Percentiles rank a stretch among this genome's conserved stretches.
Evolutionary conservation across 2,329 filamentous ascomycete genomes (phyloP).

Genomic region (Calcarisporium arbuscula): DNA sequence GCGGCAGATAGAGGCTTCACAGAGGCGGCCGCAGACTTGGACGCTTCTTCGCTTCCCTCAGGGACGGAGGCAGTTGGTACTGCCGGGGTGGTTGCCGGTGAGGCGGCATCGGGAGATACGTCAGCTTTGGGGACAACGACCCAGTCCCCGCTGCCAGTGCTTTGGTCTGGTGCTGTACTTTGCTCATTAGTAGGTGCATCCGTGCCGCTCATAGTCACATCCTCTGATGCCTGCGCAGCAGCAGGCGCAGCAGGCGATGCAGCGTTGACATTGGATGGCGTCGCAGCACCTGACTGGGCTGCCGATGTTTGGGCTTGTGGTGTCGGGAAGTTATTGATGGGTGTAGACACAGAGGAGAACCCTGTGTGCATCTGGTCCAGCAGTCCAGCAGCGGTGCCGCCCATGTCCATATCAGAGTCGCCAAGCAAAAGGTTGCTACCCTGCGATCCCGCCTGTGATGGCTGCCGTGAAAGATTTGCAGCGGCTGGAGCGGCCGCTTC

Average conservation of each 20-base stretch:
- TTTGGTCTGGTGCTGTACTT: slow-evolving; percentile 41
- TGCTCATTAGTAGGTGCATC: slow-evolving; percentile 27
- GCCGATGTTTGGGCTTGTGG: slow-evolving; percentile 54
- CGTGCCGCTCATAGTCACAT: slow-evolving; percentile 49
- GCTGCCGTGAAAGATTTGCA: slow-evolving; percentile 42
- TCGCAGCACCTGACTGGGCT: slow-evolving; percentile 49
- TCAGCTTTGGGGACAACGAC: slow-evolving; percentile 65
- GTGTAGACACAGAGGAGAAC: slow-evolving; percentile 54
- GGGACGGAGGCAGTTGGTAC: slow-evolving; percentile 1
- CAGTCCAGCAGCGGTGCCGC: slow-evolving; percentile 55
- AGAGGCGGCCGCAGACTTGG: slow-evolving; percentile 13
- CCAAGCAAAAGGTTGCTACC: slow-evolving; percentile 49
- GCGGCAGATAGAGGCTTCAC: slow-evolving; percentile 35
- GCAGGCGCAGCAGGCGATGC: slow-evolving; percentile 34
- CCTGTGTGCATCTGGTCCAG: slow-evolving; percentile 63
- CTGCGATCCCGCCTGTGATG: slow-evolving; percentile 50
- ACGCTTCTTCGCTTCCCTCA: slow-evolving; percentile 14
- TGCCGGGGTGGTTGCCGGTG: slow-evolving; percentile 8
- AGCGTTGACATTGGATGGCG: slow-evolving; percentile 43
- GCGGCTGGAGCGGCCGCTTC: slow-evolving; percentile 16
- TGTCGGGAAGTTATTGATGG: slow-evolving; percentile 53
- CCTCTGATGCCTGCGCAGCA: slow-evolving; percentile 15
- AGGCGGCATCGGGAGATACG: slow-evolving; percentile 32
- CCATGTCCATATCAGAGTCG: slow-evolving; percentile 61
- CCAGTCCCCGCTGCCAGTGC: slow-evolving; percentile 60